Evolutionary conservation across 2,329 filamentous ascomycete genomes (phyloP), one percentile per base, ranked within the genome.

Genomic region (Aspergillus sp.): DNA sequence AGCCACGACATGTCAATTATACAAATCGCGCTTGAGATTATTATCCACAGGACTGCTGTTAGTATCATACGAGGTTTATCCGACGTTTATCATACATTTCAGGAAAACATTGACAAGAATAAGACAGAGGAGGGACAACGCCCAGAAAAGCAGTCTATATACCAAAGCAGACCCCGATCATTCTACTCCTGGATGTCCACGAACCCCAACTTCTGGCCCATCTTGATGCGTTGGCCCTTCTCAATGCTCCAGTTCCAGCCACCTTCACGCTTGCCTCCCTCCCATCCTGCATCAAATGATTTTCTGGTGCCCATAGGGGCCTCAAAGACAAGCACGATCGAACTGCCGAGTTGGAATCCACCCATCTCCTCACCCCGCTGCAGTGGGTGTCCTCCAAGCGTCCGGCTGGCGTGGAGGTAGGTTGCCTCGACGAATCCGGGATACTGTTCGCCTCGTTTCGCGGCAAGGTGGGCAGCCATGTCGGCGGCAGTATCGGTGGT

Each of bases 291-390:
- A 60, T 87, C 84, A 40, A 85, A 77, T 58, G 75, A 81, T 47
- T 79, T 78, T 42, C 79, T 68, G 23, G 73, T 65, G 13, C 83
- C 83, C 62, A 86, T 84, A 0, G 94, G 94, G 11, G 94, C 94
- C 75, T 99, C 95, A 68, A 99, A 99, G 0, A 99, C 91, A 48
- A 99, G 78, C 36, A 99, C 94, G 60, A 99, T 87, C 1, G 93
- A 96, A 70, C 91, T 96, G 17, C 94, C 94, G 3, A 99, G 80
- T 76, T 95, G 91, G 76, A 99, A 99, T 0, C 94, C 95, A 50
- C 94, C 94, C 91, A 99, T 97, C 73, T 99, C 94, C 68, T 97
- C 93, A 32, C 94, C 94, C 42, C 89, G 82, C 58, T 87, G 84
- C 50, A 99, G 76, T 1, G 93, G 88, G 69, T 97, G 86, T 2